A percentile compares a stretch with the other conserved stretches of the same genome.
These are phyloP conservation scores for Sugiyamaella lignohabitans DNA, from an alignment of 805 yeast genomes.

Conservation along the genomic window DNA sequence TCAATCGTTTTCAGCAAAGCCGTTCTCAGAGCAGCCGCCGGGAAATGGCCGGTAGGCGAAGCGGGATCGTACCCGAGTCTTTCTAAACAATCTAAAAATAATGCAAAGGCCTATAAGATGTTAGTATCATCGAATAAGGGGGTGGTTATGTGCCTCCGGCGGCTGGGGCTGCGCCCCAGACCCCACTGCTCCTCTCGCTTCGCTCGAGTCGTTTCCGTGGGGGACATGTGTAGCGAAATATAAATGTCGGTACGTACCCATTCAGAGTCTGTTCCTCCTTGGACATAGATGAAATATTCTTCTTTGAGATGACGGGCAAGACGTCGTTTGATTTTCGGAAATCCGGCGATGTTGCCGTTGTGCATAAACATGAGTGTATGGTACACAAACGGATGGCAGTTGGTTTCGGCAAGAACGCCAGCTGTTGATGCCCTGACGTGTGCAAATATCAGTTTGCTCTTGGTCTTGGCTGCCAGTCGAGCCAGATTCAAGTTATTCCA, in stretches of 20 bases:
- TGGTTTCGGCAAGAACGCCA: conserved; percentile 89
- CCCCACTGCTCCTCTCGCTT: no score
- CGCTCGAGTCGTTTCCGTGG: no score
- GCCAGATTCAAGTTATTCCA: conserved; percentile 94
- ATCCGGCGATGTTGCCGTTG: conserved; percentile 75
- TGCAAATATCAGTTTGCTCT: conserved; percentile 78
- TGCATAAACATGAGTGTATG: conserved; percentile 94
- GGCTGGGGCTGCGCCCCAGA: not conserved
- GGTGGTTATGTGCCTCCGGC: not conserved
- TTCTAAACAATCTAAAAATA: conserved; percentile 69
- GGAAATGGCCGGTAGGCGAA: conserved; percentile 46
- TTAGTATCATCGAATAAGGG: no score
- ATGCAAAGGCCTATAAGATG: conserved; percentile 52
- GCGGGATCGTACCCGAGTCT: conserved; percentile 72
- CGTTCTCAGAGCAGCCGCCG: conserved; percentile 45
- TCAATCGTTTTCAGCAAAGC: conserved; percentile 73
- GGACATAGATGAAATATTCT: conserved; percentile 69
- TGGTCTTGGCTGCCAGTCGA: conserved; percentile 79
- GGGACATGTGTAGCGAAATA: no score
- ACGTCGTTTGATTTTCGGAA: conserved; percentile 63
- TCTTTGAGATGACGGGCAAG: conserved; percentile 70
- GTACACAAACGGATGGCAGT: conserved; percentile 92
- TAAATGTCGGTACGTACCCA: conserved; percentile 50
- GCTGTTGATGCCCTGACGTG: conserved; percentile 96
- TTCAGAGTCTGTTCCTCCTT: conserved; percentile 95